Conservation (phyloP, 495 filamentous ascomycete species). For the Apiosordaria backusii region DNA sequence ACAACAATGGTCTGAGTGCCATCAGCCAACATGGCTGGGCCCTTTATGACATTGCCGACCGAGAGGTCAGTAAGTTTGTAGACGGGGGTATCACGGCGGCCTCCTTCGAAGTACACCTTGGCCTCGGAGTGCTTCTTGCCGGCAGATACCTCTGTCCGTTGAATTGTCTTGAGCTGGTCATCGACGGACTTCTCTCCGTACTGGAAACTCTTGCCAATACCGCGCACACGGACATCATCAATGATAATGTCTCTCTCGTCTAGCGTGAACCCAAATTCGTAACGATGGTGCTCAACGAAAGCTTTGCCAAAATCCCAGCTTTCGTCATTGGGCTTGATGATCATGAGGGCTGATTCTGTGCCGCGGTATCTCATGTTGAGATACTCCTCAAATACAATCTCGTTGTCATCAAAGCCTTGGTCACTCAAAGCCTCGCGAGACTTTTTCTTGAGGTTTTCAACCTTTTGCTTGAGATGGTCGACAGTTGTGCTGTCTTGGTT, state of each 20-base stretch:
- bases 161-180: slow-evolving; percentile 67
- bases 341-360: slow-evolving; percentile 85
- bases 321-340: slow-evolving; percentile 63
- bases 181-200: slow-evolving; percentile 76
- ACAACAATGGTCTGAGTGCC: slow-evolving; percentile 95
- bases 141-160: slow-evolving; percentile 42
- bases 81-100: slow-evolving; percentile 74
- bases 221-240: slow-evolving; percentile 85
- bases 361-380: slow-evolving; percentile 87
- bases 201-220: slow-evolving; percentile 82
- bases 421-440: slow-evolving; percentile 60
- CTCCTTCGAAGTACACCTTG: slow-evolving; percentile 69
- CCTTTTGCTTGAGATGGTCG: slow-evolving; percentile 50
- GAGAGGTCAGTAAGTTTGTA: slow-evolving; percentile 77
- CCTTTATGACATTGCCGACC: slow-evolving; percentile 72
- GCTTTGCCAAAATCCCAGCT: slow-evolving; percentile 77
- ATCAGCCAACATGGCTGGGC: slow-evolving; percentile 90
- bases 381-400: slow-evolving; percentile 81
- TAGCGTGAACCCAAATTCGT: slow-evolving; percentile 92
- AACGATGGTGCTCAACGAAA: slow-evolving; percentile 82
- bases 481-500: slow-evolving; percentile 52
- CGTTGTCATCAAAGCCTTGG: slow-evolving; percentile 69
- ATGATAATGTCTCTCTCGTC: slow-evolving; percentile 87
- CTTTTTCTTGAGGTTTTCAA: slow-evolving; percentile 64
- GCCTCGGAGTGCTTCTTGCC: slow-evolving; percentile 55